Evolutionary conservation across 148 eudicot genomes (phyloP), one percentile per base, ranked within the genome.

Genomic region (Oxyria digyna): DNA sequence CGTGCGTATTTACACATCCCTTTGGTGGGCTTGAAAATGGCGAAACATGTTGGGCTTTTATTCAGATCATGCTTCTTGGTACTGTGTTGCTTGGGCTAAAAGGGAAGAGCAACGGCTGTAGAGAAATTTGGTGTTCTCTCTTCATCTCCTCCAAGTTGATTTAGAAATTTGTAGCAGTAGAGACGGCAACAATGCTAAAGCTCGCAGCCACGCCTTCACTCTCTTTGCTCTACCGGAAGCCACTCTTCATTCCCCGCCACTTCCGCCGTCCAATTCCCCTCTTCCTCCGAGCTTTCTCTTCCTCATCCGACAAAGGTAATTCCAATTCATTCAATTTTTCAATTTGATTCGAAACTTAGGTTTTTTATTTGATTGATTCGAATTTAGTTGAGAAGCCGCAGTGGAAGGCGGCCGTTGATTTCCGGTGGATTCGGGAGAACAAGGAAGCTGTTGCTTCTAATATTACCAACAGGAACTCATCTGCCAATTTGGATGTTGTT

Each of bases 391-490:
- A 73, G 78, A 92, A 82, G 75, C 80, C 79, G 65, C 88, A 87
- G 55, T 92, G 98, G 98, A 92, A 83, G 76, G 96, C 98, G 10
- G 81, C 98, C 1, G 85, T 91, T 68, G 98, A 92, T 86, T 92
- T 92, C 77, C 89, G 89, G 79, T 87, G 91, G 89, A 86, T 92
- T 49, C 74, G 91, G 37, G 98, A 92, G 18, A 85, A 87, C 62
- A 84, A 79, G 68, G 91, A 55, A 6, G 88, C 71, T 1, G 91
- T 92, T 67, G 98, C 91, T 33, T 74, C 24, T 20, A 92, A 89
- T 71, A 83, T 92, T 14, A 75, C 67, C 84, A 84, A 79, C 46
- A 82, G 98, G 71, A 84, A 84, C 45, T 89, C 96, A 13, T 74
- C 57, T 75, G 96, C 96, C 70, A 81, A 92, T 74, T 79, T 92